Evolutionary conservation across 2,329 filamentous ascomycete genomes (phyloP).

Genomic region (Lizonia empirigonia): DNA sequence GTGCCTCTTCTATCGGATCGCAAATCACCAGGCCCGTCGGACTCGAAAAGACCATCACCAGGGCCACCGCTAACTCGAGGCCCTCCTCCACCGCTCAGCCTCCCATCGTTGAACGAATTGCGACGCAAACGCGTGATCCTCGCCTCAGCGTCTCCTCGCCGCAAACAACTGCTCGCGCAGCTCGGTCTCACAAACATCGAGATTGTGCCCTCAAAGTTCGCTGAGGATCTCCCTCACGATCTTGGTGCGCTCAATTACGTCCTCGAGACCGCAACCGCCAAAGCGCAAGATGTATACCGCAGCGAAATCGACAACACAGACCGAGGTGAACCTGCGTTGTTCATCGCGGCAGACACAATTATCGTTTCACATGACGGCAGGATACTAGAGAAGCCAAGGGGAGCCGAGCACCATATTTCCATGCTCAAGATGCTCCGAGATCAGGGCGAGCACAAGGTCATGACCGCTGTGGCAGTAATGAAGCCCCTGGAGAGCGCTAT

Average conservation of each 20-base stretch:
- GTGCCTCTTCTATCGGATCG: slow-evolving; percentile 25
- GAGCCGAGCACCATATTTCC: slow-evolving; percentile 76
- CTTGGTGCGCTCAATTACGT: slow-evolving; percentile 91
- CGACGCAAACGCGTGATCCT: slow-evolving; percentile 83
- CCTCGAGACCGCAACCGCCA: slow-evolving; percentile 80
- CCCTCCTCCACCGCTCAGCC: slow-evolving; percentile 70
- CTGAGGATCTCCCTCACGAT: slow-evolving; percentile 89
- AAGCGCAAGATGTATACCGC: slow-evolving; percentile 76
- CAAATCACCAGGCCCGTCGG: slow-evolving; percentile 23
- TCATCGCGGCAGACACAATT: slow-evolving; percentile 89
- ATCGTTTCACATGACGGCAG: slow-evolving; percentile 76
- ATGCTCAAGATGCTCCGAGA: slow-evolving; percentile 87
- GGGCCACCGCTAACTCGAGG: slow-evolving; percentile 63
- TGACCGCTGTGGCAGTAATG: slow-evolving; percentile 84
- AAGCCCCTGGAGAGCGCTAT: slow-evolving; percentile 78
- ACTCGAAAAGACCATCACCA: slow-evolving; percentile 23
- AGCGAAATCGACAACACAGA: slow-evolving; percentile 61
- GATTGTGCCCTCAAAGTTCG: slow-evolving; percentile 79
- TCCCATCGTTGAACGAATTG: slow-evolving; percentile 79
- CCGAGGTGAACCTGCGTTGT: slow-evolving; percentile 75
- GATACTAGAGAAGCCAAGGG: slow-evolving; percentile 90
- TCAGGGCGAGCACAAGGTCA: slow-evolving; percentile 76
- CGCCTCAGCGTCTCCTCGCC: slow-evolving; percentile 84
- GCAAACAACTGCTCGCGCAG: slow-evolving; percentile 80
- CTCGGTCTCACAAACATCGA: slow-evolving; percentile 83